A percentile compares a stretch with the other conserved stretches of the same genome.
These are phyloP conservation scores for Poteriospumella lacustris DNA, from an alignment of 108 stramenopile genomes.

Conservation along the genomic window DNA sequence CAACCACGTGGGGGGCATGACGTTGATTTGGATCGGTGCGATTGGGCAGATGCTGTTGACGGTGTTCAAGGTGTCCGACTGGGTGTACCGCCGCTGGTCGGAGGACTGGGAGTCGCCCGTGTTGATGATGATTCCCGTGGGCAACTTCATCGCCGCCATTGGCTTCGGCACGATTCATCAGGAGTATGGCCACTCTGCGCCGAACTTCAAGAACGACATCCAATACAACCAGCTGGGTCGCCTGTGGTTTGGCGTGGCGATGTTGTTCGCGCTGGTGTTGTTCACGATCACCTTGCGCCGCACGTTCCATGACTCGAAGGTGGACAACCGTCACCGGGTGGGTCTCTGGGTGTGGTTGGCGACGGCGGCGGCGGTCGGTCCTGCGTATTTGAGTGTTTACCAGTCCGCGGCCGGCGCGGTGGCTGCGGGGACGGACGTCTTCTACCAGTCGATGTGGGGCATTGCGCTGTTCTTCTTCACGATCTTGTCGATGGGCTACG, in stretches of 20 bases:
- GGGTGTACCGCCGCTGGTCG: neutral
- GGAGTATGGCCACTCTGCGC: neutral
- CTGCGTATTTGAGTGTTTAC: constrained; percentile 5
- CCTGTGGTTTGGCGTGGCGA: constrained; percentile 13
- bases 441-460: constrained; percentile 19
- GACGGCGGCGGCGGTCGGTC: neutral
- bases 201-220: neutral
- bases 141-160: constrained; percentile 14
- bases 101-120: neutral
- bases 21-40: constrained; percentile 24
- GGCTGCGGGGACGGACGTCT: neutral
- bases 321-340: neutral
- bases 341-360: constrained; percentile 2
- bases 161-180: neutral
- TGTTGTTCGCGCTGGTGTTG: neutral
- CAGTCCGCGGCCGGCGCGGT: neutral
- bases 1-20: neutral
- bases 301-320: neutral
- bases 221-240: neutral
- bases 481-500: neutral
- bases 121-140: neutral
- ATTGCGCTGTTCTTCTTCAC: constrained; percentile 23
- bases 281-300: neutral
- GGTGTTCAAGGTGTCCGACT: constrained; percentile 11
- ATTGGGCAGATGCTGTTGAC: constrained; percentile 15